Base-by-base conservation (phyloP, 495 filamentous ascomycete genomes). In the Amphirosellinia nigrospora region DNA sequence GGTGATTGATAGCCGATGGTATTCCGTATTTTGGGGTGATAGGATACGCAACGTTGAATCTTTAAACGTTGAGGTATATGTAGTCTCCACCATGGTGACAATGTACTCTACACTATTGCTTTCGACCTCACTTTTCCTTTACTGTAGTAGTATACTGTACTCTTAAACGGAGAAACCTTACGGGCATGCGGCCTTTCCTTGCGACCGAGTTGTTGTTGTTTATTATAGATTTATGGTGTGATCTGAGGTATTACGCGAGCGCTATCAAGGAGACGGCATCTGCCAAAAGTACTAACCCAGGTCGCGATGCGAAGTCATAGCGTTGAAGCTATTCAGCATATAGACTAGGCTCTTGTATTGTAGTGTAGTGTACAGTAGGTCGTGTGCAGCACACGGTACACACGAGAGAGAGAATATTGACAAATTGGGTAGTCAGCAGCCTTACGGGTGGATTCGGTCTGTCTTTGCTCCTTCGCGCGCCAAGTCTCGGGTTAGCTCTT, bases 361-460 rank as follows among this genome's bases (percentile, higher is more conserved):
- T n/a, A n/a, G 2, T 53, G 55, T 30, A 34, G 53, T n/a, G 30
- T 58, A 56, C 52, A 56, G 55, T 60, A 39, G 34, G 36, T 41
- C 11, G 36, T 5, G 32, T 36, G 11, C 19, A 61, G 32, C 46
- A 15, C 63, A 50, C 41, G 11, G 30, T 58, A 64, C 43, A 3
- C 60, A 26, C 15, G 23, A 28, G 16, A 26, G 21, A 9, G 26
- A 32, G n/a, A n/a, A n/a, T n/a, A 52, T 65, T 68, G 65, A 68
- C 65, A 68, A 68, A 68, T 68, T 50, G 38, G 39, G 53, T 16
- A 63, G 45, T 63, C 68, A 70, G 58, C 56, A 70, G 68, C 68
- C 68, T 70, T 70, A 70, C 30, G 59, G 34, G 68, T 70, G 68
- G 68, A 70, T 68, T 68, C 53, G 23, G 34, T 16, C 34, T 19